Base-by-base conservation (phyloP, 2,329 filamentous ascomycete genomes). In the Thielaviopsis ethacetica region DNA sequence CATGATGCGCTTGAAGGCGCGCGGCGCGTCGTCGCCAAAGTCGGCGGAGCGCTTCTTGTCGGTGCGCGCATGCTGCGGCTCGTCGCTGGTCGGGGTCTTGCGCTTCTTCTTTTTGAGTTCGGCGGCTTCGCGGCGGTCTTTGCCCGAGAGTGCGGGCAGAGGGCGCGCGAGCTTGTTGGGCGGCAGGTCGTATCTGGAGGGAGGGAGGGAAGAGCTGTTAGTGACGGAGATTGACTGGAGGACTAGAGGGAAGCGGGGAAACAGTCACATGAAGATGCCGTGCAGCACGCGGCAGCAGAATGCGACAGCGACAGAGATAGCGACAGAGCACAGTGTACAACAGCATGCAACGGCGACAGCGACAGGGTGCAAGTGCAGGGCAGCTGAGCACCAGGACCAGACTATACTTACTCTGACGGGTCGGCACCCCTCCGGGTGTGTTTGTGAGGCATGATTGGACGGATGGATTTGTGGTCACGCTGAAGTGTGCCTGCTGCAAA, bases 1-100 rank as follows among this genome's bases (percentile, higher is more conserved):
- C 86, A 97, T 93, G 62, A 97, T 73, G 13, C 90, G 83, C 62
- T 82, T 81, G 71, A 98, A 98, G 1, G 86, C 88, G 64, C 88
- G 86, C 0, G 93, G 93, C 1, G 87, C 91, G 71, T 97, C 93
- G 68, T 95, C 84, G 47, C 79, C 75, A 30, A 69, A 70, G 56
- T 61, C 71, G 68, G 71, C 76, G 68, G 63, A 66, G 10, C 56
- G 56, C 63, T 59, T 64, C 67, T 73, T 73, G 55, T 68, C 44
- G 30, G 27, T 30, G 26, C 61, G 64, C 53, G 63, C 62, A 30
- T 58, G 63, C 62, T 69, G 66, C 27, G 70, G 65, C 65, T 83
- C 72, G 71, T 74, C 77, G 66, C 71, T 72, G 19, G 34, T 58
- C 4, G 22, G 15, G n/a, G 47, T 44, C 59, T 53, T 62, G 49